These are phyloP conservation scores for Yamadazyma tumulicola DNA, from an alignment of 805 yeast species.

Conservation along the genomic window DNA sequence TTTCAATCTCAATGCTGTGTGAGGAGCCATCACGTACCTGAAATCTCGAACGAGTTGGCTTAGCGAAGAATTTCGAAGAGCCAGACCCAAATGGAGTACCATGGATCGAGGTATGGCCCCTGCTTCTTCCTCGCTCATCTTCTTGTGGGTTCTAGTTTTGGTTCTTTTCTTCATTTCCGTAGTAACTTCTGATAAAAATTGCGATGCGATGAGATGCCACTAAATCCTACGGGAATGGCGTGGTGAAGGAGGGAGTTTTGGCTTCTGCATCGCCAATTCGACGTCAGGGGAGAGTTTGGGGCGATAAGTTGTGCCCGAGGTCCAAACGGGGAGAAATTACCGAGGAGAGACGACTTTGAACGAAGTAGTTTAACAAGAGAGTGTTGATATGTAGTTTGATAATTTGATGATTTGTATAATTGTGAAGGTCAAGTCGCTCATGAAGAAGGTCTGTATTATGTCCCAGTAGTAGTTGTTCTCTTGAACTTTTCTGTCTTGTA, in stretches of 20 bases:
- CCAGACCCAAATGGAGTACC: constrained; percentile 84
- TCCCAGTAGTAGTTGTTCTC: too few species aligned
- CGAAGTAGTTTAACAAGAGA: too few species aligned
- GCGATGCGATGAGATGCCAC: constrained; percentile 7
- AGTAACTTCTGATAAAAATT: not conserved
- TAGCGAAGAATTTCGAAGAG: constrained; percentile 74
- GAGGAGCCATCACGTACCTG: constrained; percentile 91
- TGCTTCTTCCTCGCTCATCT: constrained; percentile 57
- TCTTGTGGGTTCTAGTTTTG: constrained; percentile 87
- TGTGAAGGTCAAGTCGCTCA: too few species aligned
- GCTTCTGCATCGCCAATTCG: not conserved
- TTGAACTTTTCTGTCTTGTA: too few species aligned
- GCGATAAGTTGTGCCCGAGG: too few species aligned
- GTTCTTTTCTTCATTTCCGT: constrained; percentile 40
- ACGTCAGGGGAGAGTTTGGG: too few species aligned
- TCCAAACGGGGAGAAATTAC: too few species aligned
- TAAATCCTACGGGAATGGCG: constrained; percentile 1
- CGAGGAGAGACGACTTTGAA: too few species aligned
- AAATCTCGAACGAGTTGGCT: constrained; percentile 84
- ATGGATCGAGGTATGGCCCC: constrained; percentile 85
- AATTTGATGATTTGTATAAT: too few species aligned
- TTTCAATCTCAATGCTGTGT: constrained; percentile 83
- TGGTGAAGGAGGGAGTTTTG: not conserved
- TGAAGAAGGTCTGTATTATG: too few species aligned
- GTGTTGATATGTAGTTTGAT: too few species aligned